Evolutionary conservation across 805 yeast species (phyloP), one percentile per base, ranked within the genome.

Genomic region (Saccharomycopsis capsularis): DNA sequence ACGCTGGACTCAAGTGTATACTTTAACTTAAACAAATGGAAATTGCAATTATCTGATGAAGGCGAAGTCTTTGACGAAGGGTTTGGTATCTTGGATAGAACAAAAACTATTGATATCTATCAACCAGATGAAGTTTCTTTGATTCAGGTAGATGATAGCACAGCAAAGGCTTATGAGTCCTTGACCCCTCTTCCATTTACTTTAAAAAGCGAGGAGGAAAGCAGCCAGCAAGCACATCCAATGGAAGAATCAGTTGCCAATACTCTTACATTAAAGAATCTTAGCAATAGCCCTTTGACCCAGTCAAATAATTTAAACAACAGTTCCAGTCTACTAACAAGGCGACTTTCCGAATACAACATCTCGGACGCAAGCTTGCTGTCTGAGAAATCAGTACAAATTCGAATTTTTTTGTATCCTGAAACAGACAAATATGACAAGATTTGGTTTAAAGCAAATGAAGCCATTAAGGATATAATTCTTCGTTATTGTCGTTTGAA

Each of bases 41-140:
- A 82, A 47, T 60, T 91, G 30, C 85, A 85, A 50, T 70, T 91
- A 21, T 89, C 85, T 1, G 99, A 93, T 62, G 98, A 91, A 44
- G 91, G 91, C 5, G 96, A 95, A 44, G 82, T 85, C 35, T 89
- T 87, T 47, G 99, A 95, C 56, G 82, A 77, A 32, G 86, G 88
- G 46, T 90, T 93, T 68, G 98, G 98, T 1, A 78, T 90, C 1
- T 68, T 93, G 48, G 91, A 84, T 40, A 69, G 97, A 55, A 72
- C 76, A 0, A 70, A 90, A 46, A 58, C 68, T 3, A 68, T 93
- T 24, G 69, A 79, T 2, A 78, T 91, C 0, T 86, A 88, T 62
- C 85, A 88, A 22, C 82, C 81, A 47, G 86, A 81, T 55, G 96
- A 88, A 56, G 76, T 93, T 48, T 95, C 95, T 0, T 61, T 93